Percentiles rank a stretch among this genome's conserved stretches.
Evolutionary conservation across 495 filamentous ascomycete genomes (phyloP).

Genomic region (Bombardia bombarda): DNA sequence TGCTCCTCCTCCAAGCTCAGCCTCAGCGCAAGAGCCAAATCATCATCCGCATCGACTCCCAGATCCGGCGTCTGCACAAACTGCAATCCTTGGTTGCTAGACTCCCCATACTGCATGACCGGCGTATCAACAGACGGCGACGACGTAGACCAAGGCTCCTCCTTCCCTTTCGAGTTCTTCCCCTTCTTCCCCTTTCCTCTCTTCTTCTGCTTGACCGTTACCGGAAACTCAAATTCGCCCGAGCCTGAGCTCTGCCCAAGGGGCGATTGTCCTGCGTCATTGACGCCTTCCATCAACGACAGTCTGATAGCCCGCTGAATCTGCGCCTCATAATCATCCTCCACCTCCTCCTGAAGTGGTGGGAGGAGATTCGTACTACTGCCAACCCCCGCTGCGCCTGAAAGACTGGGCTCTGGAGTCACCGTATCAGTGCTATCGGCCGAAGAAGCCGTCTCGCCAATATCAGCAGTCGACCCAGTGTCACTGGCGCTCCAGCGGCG

Average conservation of each 20-base stretch:
- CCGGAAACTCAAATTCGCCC: constrained; percentile 41
- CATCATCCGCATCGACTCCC: constrained; percentile 46
- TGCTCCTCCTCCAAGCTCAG: constrained; percentile 79
- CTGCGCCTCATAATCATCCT: constrained; percentile 62
- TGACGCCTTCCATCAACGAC: constrained; percentile 55
- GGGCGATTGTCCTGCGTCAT: constrained; percentile 24
- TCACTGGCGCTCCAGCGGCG: constrained; percentile 45
- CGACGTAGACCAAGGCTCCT: constrained; percentile 26
- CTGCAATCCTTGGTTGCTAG: constrained; percentile 10
- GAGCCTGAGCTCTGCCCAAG: constrained; percentile 20
- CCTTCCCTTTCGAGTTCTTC: constrained; percentile 25
- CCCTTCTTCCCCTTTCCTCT: constrained; percentile 28
- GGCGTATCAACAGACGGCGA: constrained; percentile 27
- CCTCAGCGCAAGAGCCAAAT: constrained; percentile 76
- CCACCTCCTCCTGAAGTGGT: constrained; percentile 34
- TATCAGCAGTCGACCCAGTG: constrained; percentile 39
- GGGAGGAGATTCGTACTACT: constrained; percentile 10
- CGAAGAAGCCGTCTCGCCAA: constrained; percentile 39
- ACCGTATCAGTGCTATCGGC: constrained; percentile 38
- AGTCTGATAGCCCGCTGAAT: constrained; percentile 75
- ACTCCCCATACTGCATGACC: constrained; percentile 13
- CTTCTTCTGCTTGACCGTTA: constrained; percentile 38
- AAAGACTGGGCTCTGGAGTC: constrained; percentile 44
- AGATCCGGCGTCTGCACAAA: constrained; percentile 6
- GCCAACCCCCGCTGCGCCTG: constrained; percentile 24